Base-by-base conservation (phyloP, 495 filamentous ascomycete species). In the Penicillium antarcticum region DNA sequence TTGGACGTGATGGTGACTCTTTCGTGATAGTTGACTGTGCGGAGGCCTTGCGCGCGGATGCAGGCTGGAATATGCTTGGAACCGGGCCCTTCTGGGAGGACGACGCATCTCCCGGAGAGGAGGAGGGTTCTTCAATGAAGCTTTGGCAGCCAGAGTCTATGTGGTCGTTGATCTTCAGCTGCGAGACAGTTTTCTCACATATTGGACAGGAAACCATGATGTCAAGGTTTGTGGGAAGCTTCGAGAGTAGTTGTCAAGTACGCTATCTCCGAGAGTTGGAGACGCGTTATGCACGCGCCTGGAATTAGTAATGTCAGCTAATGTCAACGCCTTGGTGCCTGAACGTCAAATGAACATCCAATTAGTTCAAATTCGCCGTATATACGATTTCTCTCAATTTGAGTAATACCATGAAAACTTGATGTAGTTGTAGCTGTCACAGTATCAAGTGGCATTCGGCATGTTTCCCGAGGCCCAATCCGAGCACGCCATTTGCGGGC, bases 181-280 rank as follows among this genome's bases (percentile, higher is more conserved):
- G 73, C 44, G 84, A 80, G 54, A 97, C 92, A 35, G 78, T 72
- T 53, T 89, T 87, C 42, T 79, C 74, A 71, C 94, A 98, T 48
- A 92, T 88, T 5, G 94, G 94, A 63, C 94, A 98, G 48, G 79
- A 79, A 29, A 98, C 91, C 84, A 88, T 90, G 29, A 17, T 64
- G 57, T 12, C 43, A 33, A 19, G 37, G 17, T 8, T 41, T 35
- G 37, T 41, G 13, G 42, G 5, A 38, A 29, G 7, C n/a, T 31
- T 45, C 24, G 53, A 23, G 21, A 23, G 26, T 29, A 29, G 0
- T 10, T 29, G 26, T 29, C 7, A 29, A 9, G 26, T 29, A 4
- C 26, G 26, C 26, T 29, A 29, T 29, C 26, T 29, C 26, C 26
- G 26, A 19, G 51, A 50, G 48, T 53, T 53, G 57, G 18, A 12